Base-by-base conservation (phyloP, 2,329 filamentous ascomycete genomes). In the Ascomycota sp. region DNA sequence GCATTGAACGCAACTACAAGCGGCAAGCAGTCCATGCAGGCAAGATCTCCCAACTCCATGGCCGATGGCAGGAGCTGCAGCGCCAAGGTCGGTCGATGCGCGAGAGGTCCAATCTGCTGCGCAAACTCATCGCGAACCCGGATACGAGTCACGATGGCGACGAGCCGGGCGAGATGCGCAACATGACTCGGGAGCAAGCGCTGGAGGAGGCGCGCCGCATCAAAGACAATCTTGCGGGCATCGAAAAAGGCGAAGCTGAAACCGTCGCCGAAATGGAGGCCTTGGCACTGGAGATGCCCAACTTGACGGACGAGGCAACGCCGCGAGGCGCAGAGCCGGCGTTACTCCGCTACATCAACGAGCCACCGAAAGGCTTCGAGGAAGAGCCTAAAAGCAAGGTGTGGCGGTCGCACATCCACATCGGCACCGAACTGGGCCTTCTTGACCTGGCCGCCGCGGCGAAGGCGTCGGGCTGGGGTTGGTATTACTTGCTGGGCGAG, bases 401-500 rank as follows among this genome's bases (percentile, higher is more conserved):
- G 7, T 9, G 13, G 40, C 43, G 20, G 40, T 86, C 79, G 0
- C 85, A 94, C 50, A 77, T 89, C 7, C 68, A 86, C 40, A 86
- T 98, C 40, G 89, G 89, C 21, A 63, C 71, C 4, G 70, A 83
- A 44, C 67, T 98, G n/a, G 74, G 75, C 22, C 64, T 98, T n/a
- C 61, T 98, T 30, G 86, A 98, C 55, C 94, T 98, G 45, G 62
- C 76, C 5, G 74, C 67, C 34, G 82, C 83, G 5, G 75, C 75
- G 2, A 72, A 68, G n/a, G 75, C 81, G 2, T 80, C 76, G 4
- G 89, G 89, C 23, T 98, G 86, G 86, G 89, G 89, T 2, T 98
- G 83, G 81, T 98, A 98, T 57, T 95, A 83, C 53, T 69, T 98
- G 8, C 61, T 81, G n/a, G 81, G 86, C 46, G 85, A 92, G 45